Base-by-base conservation (phyloP, 805 yeast genomes). In the Barnettozyma sp. region DNA sequence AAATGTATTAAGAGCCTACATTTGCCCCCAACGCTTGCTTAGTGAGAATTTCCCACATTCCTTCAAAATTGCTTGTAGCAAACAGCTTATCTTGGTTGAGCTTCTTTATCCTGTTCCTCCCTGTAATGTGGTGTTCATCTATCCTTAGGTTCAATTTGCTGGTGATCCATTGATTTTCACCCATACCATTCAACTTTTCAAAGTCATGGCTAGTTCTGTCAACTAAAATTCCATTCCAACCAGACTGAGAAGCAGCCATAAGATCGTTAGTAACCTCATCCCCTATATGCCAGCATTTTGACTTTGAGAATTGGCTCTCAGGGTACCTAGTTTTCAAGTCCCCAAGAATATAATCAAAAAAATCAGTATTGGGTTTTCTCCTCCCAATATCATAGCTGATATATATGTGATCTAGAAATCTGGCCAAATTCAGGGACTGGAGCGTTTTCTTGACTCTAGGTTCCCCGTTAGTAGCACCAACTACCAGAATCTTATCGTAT, bases 391-490 rank as follows among this genome's bases (percentile, higher is more conserved):
- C 73, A 54, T 79, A 81, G 4, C 82, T 74, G 7, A 77, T 48
- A 48, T 67, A 73, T 4, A 76, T 59, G 2, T 50, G 46, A 8
- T 58, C 49, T 43, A 79, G 65, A 44, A 51, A 73, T 15, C 61
- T 36, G 15, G 47, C 43, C 14, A 79, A 43, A 0, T 65, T 70
- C 30, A 81, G 63, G 44, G 68, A 62, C 20, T 70, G 43, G 19
- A 82, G 41, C 4, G 78, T 54, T 5, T 52, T 48, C 21, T 60
- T 50, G n/a, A 72, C 70, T 12, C 77, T 48, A 3, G 71, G 68
- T 54, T 81, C 88, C 1, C 85, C 76, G 50, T 82, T 82, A 39
- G 80, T 72, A 7, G 75, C 60, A 4, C 74, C 64, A 1, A 73
- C 65, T 7, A 74, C 30, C 1, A 56, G 48, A 2, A 70, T 51